Conservation (phyloP, 352 stramenopile genomes). For the Peronospora farinosa region DNA sequence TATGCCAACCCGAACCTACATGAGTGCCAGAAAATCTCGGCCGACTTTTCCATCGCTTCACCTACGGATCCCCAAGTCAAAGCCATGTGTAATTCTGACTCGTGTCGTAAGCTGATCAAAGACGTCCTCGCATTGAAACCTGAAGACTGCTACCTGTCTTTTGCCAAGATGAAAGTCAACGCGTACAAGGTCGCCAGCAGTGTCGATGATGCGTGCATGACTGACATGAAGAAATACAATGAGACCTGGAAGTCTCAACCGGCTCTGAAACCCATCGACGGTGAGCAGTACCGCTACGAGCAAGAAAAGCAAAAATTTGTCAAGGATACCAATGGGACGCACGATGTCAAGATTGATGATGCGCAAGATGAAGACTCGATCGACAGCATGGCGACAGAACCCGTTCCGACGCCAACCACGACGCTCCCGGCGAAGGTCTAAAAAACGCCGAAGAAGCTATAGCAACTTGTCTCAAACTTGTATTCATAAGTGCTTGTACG, state of each 20-base stretch:
- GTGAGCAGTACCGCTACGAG: no score
- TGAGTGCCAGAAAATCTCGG: slow-evolving; percentile 22
- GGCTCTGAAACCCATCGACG: slow-evolving; percentile 4
- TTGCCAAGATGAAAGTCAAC: slow-evolving; percentile 21
- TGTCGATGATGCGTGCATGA: background rate
- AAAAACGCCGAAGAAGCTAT: no score
- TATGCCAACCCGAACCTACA: slow-evolving; percentile 26
- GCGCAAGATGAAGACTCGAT: no score
- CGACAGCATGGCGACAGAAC: no score
- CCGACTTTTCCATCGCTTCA: slow-evolving; percentile 18
- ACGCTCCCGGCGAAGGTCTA: no score
- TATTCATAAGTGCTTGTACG: no score
- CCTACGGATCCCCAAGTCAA: slow-evolving; percentile 21
- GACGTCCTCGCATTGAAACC: slow-evolving; percentile 20
- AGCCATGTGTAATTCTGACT: slow-evolving; percentile 21
- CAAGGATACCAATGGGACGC: no score
- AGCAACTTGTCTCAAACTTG: no score
- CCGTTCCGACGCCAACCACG: no score
- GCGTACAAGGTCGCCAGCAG: slow-evolving; percentile 11
- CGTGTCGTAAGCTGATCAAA: slow-evolving; percentile 15
- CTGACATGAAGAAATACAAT: background rate
- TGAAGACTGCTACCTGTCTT: slow-evolving; percentile 22
- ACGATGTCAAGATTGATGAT: no score
- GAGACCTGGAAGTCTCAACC: slow-evolving; percentile 2
- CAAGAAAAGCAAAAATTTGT: no score